Evolutionary conservation across 2,329 filamentous ascomycete genomes (phyloP), one percentile per base, ranked within the genome.

Genomic region (Aquanectria penicillioides): DNA sequence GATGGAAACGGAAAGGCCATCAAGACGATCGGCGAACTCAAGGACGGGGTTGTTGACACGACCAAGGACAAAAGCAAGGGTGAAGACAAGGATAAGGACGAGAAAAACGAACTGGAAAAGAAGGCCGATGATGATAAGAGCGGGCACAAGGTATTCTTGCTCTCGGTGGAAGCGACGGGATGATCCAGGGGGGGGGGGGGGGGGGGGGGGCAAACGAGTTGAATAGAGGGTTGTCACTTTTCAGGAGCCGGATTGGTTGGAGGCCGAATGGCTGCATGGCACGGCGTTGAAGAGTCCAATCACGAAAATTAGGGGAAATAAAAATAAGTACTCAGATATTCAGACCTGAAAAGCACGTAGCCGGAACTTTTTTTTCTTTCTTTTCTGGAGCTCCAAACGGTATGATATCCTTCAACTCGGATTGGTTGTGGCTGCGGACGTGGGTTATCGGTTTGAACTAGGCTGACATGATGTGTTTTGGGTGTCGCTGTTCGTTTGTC

Each of bases 1-100:
- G 84, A 84, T 40, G 77, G 71, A 0, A 63, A 83, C 6, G 83
- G 83, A 0, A 80, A 79, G 25, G 74, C 79, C 0, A 67, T 83
- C 23, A 77, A 79, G 66, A 72, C 74, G 56, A 62, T 79, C 20
- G 74, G 76, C 15, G 71, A 75, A 37, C 64, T 78, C 3, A 69
- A 77, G 50, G 67, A 79, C 6, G 74, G 75, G 4, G 69, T 78
- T n/a, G 70, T 75, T 2, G 74, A 77, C 38, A 75, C 61, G 33
- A 76, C 67, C 8, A 74, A 74, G 47, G 64, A 70, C 26, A 64
- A 71, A 18, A 63, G 70, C 6, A 70, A 72, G 43, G 62, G 74
- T 6, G 65, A 67, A 26, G 49, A 62, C 12, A 59, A 69, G 43
- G 55, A 66, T 5, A 55, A 56, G 5, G 59, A 62, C 0, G 50